Evolutionary conservation across 1,284 basidiomycete species (phyloP).

Genomic region (Trichosporon asahii): DNA sequence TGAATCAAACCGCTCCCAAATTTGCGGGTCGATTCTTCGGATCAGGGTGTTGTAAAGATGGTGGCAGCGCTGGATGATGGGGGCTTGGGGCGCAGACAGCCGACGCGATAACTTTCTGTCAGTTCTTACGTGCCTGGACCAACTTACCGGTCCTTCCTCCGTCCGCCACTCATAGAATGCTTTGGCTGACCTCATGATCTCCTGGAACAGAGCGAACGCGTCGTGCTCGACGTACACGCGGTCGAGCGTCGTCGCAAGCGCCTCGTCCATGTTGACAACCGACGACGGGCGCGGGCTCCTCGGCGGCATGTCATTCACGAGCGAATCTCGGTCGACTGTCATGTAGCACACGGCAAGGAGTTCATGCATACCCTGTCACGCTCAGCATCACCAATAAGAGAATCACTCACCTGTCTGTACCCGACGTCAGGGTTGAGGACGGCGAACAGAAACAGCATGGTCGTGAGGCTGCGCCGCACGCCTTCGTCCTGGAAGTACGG

Average conservation of each 20-base stretch:
- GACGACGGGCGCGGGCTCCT: conserved; percentile 12
- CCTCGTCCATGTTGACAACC: conserved; percentile 19
- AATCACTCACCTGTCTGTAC: conserved; percentile 59
- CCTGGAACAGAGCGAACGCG: conserved; percentile 72
- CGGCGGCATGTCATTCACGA: conserved; percentile 35
- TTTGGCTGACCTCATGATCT: conserved; percentile 70
- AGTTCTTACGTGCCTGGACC: background rate
- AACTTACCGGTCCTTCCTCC: conserved; percentile 46
- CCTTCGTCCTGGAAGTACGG: conserved; percentile 72
- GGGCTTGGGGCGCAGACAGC: conserved; percentile 54
- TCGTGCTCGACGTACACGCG: conserved; percentile 57
- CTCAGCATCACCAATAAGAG: conserved; percentile 10
- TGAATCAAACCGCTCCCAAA: conserved; percentile 70
- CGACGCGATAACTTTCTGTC: background rate
- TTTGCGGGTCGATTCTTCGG: conserved; percentile 72
- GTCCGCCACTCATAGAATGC: conserved; percentile 86
- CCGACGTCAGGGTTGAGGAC: conserved; percentile 72
- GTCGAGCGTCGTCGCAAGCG: conserved; percentile 43
- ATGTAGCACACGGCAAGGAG: conserved; percentile 78
- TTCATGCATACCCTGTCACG: conserved; percentile 86
- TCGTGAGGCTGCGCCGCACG: conserved; percentile 73
- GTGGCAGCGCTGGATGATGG: conserved; percentile 76
- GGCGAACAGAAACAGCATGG: conserved; percentile 78
- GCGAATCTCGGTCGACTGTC: conserved; percentile 75
- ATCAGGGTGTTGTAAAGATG: conserved; percentile 70